phyloP scores from a whole-genome alignment of 192 early-diverging fungal species.

The Globomyces pollinis-pini region DNA sequence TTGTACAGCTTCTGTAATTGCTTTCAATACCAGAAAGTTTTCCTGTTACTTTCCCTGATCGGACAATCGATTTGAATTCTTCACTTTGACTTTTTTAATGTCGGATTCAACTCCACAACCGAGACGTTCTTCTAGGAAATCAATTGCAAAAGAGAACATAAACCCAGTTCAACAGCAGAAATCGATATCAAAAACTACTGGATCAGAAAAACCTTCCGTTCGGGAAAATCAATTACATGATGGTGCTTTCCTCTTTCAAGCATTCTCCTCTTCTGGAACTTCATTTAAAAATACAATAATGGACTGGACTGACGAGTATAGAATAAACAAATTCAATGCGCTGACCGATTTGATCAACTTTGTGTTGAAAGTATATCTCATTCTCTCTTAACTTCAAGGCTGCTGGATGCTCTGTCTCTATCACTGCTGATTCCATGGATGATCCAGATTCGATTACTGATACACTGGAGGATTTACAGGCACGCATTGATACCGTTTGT shows the following conservation, averaged over 20 bases:
- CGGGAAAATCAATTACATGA: too few species aligned
- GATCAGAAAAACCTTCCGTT: too few species aligned
- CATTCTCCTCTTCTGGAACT: neutral
- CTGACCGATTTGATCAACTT: constrained; percentile 70
- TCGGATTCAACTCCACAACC: too few species aligned
- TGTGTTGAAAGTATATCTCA: constrained; percentile 50
- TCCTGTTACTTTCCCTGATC: too few species aligned
- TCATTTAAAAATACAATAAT: constrained; percentile 53
- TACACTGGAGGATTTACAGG: constrained; percentile 54
- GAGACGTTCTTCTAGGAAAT: too few species aligned
- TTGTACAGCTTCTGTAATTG: too few species aligned
- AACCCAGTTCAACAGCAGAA: too few species aligned
- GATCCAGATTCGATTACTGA: constrained; percentile 51
- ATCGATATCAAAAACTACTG: too few species aligned
- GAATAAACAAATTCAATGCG: constrained; percentile 41
- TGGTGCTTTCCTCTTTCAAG: neutral
- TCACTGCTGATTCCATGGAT: constrained; percentile 34
- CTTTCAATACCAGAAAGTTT: too few species aligned
- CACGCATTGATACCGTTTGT: constrained; percentile 50
- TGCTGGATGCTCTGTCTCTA: constrained; percentile 43
- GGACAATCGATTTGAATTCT: too few species aligned
- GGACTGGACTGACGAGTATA: constrained; percentile 68
- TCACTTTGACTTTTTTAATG: too few species aligned
- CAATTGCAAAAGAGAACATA: too few species aligned
- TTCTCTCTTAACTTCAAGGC: constrained; percentile 37